These are phyloP conservation scores for Kockiozyma suomiensis DNA, from an alignment of 805 yeast species.

Conservation along the genomic window DNA sequence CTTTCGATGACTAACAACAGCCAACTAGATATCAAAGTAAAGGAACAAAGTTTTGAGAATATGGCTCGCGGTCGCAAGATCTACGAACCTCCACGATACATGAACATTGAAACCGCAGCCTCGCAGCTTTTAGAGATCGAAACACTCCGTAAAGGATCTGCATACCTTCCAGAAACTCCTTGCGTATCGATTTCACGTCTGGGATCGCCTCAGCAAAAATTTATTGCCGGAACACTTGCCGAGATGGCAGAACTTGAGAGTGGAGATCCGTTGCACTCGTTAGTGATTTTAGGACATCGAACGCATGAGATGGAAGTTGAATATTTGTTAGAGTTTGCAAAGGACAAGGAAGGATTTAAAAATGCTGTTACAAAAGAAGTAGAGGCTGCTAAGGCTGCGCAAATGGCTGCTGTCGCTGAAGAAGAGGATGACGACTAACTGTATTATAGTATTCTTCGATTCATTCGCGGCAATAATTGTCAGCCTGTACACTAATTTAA, in stretches of 20 bases:
- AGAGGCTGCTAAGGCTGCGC: slow-evolving; percentile 21
- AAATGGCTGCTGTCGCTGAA: slow-evolving; percentile 1
- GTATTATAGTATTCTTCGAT: not conserved
- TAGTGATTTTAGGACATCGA: slow-evolving; percentile 85
- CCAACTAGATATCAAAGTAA: slow-evolving; percentile 72
- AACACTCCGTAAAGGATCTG: slow-evolving; percentile 70
- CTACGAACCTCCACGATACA: slow-evolving; percentile 96
- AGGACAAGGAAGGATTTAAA: slow-evolving; percentile 56
- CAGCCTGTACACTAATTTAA: too few species aligned
- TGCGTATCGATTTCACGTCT: slow-evolving; percentile 91
- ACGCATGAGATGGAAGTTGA: slow-evolving; percentile 92
- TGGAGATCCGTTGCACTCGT: slow-evolving; percentile 93
- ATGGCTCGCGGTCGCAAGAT: slow-evolving; percentile 89
- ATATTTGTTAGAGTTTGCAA: slow-evolving; percentile 75
- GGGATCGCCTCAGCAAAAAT: slow-evolving; percentile 80
- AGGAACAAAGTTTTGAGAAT: slow-evolving; percentile 93
- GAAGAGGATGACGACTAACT: slow-evolving; percentile 23
- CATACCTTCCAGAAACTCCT: slow-evolving; percentile 85
- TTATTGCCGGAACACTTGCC: slow-evolving; percentile 80
- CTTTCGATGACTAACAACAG: not conserved
- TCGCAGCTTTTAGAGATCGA: slow-evolving; percentile 86
- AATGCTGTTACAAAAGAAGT: slow-evolving; percentile 49
- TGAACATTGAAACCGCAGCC: slow-evolving; percentile 89
- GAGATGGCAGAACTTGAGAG: slow-evolving; percentile 82
- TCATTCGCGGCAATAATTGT: too few species aligned